A percentile compares a stretch with the other conserved stretches of the same genome.
Conservation (phyloP, 805 yeast species). For the Tetrapisispora namnaoensis region DNA sequence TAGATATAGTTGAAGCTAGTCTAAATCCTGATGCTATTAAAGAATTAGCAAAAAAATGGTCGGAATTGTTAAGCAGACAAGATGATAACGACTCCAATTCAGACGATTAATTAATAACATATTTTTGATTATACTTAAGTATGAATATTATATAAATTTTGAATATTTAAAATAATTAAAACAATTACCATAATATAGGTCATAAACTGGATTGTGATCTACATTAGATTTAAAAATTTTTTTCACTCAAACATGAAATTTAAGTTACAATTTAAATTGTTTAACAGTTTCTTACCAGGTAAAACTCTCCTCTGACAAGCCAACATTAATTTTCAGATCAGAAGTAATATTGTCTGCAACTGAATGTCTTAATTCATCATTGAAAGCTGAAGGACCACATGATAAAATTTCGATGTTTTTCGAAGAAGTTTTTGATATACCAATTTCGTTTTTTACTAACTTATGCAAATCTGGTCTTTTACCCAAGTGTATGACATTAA, state of each 20-base stretch:
- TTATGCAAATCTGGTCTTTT: slow-evolving; percentile 40
- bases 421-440: slow-evolving; percentile 22
- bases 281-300: slow-evolving; percentile 15
- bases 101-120: background rate
- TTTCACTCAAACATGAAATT: background rate
- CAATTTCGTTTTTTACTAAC: slow-evolving; percentile 31
- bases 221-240: too few species aligned
- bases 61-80: slow-evolving; percentile 29
- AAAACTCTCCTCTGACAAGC: slow-evolving; percentile 28
- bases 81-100: slow-evolving; percentile 1
- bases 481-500: slow-evolving; percentile 14
- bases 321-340: slow-evolving; percentile 21
- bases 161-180: background rate
- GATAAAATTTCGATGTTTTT: slow-evolving; percentile 45
- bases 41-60: slow-evolving; percentile 57
- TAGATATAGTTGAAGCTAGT: slow-evolving; percentile 80
- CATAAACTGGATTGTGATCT: too few species aligned
- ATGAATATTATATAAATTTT: background rate
- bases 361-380: slow-evolving; percentile 43
- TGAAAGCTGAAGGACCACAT: slow-evolving; percentile 56
- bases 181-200: too few species aligned
- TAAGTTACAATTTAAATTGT: background rate
- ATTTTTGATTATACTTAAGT: too few species aligned
- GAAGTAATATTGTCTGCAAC: slow-evolving; percentile 33
- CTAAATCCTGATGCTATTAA: slow-evolving; percentile 58